phyloP scores from a whole-genome alignment of 2,329 filamentous ascomycete species.

The Penicillium sp. region DNA sequence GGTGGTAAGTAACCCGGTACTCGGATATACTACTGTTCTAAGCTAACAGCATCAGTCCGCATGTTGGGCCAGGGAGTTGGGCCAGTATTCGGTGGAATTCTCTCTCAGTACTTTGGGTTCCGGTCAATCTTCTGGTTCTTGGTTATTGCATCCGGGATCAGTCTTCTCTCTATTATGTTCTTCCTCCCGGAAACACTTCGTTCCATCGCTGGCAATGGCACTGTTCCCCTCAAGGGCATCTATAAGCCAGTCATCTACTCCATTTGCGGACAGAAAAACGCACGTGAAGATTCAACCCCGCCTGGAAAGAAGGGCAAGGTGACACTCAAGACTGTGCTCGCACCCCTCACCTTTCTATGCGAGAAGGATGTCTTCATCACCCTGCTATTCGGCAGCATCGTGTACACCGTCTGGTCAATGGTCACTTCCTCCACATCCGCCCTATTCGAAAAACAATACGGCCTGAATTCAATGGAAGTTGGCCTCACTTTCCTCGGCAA shows the following conservation, averaged over 20 bases:
- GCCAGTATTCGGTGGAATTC: conserved; percentile 42
- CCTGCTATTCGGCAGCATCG: conserved; percentile 43
- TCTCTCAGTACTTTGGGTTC: conserved; percentile 37
- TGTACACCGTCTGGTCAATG: conserved; percentile 51
- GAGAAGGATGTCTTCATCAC: conserved; percentile 49
- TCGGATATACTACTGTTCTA: not conserved
- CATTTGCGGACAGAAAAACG: conserved; percentile 18
- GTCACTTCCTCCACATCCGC: conserved; percentile 45
- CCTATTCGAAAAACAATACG: conserved; percentile 36
- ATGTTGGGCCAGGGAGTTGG: conserved; percentile 47
- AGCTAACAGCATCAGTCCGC: conserved; percentile 26
- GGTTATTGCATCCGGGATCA: conserved; percentile 33
- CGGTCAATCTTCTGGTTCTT: conserved; percentile 44
- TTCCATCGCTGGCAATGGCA: conserved; percentile 45
- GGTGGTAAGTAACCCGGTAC: conserved; percentile 27
- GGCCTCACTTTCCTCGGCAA: conserved; percentile 44
- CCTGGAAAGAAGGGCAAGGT: conserved; percentile 23
- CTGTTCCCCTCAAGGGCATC: conserved; percentile 37
- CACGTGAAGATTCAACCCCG: conserved; percentile 13
- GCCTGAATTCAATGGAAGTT: conserved; percentile 39
- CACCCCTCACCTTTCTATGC: conserved; percentile 40
- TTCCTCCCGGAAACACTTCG: conserved; percentile 48
- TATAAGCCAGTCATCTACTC: conserved; percentile 41
- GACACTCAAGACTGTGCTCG: conserved; percentile 33
- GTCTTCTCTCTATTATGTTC: conserved; percentile 39